Percentiles rank a stretch among this genome's conserved stretches.
Conservation (phyloP, 2,329 filamentous ascomycete genomes). For the Cladosporium sp. region DNA sequence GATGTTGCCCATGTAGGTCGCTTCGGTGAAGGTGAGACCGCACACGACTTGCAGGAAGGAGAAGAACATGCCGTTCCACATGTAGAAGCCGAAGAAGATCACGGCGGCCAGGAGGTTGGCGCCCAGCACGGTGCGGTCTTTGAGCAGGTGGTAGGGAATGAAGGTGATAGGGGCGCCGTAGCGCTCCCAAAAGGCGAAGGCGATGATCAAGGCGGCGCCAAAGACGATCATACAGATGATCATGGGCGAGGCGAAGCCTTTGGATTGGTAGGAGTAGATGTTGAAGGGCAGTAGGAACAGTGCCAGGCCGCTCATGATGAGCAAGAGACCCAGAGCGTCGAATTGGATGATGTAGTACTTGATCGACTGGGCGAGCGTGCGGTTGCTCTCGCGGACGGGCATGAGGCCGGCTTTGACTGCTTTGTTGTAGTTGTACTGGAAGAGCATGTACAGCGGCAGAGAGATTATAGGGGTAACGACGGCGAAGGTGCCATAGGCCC, state of each 20-base stretch:
- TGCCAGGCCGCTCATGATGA: constrained; percentile 57
- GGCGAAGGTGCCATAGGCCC: constrained; percentile 64
- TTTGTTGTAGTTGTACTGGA: constrained; percentile 57
- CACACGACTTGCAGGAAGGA: constrained; percentile 41
- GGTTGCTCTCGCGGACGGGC: constrained; percentile 38
- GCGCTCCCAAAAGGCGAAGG: constrained; percentile 37
- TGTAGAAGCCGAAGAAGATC: constrained; percentile 27
- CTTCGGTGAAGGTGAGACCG: constrained; percentile 25
- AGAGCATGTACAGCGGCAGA: constrained; percentile 55
- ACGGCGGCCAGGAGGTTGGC: constrained; percentile 47
- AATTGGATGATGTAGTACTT: constrained; percentile 58
- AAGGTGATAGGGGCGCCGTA: constrained; percentile 38
- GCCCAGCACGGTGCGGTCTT: constrained; percentile 48
- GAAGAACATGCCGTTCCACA: constrained; percentile 39
- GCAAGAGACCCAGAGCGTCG: constrained; percentile 60
- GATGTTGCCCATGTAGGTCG: constrained; percentile 30
- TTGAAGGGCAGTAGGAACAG: constrained; percentile 65
- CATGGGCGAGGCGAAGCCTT: constrained; percentile 33
- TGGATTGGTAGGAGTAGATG: constrained; percentile 37
- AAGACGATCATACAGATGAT: constrained; percentile 40
- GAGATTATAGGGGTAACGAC: constrained; percentile 60
- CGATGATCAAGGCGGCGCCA: constrained; percentile 33
- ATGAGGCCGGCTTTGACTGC: constrained; percentile 54
- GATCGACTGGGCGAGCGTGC: constrained; percentile 46
- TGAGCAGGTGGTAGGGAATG: constrained; percentile 45